Conservation (phyloP, 495 filamentous ascomycete genomes). For the Penicillium nucicola region DNA sequence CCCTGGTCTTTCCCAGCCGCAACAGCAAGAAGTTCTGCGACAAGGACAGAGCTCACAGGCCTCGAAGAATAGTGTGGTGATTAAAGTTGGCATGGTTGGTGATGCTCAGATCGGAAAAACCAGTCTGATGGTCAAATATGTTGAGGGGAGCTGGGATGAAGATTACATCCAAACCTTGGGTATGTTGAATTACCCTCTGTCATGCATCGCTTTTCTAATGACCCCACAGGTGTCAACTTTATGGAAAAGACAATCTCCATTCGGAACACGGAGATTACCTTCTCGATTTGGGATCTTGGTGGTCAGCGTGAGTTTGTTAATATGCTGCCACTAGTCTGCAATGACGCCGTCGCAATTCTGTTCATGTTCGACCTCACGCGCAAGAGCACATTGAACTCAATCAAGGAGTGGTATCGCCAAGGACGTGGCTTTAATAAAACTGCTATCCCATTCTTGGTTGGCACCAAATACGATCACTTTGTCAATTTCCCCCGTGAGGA, state of each 20-base stretch:
- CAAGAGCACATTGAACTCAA: constrained; percentile 96
- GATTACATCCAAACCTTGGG: constrained; percentile 99
- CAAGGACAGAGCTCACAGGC: constrained; percentile 40
- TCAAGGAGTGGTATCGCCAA: constrained; percentile 99
- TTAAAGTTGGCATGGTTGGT: constrained; percentile 99
- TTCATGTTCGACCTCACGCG: constrained; percentile 99
- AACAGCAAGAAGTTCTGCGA: constrained; percentile 42
- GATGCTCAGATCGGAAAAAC: constrained; percentile 99
- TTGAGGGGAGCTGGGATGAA: constrained; percentile 98
- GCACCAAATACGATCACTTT: constrained; percentile 98
- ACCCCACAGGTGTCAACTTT: constrained; percentile 80
- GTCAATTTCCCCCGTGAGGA: constrained; percentile 97
- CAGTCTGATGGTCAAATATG: constrained; percentile 98
- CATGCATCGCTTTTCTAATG: not conserved
- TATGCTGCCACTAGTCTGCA: constrained; percentile 97
- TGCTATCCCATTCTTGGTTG: constrained; percentile 92
- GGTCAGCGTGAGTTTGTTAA: constrained; percentile 99
- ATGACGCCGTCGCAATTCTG: constrained; percentile 95
- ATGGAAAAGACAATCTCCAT: constrained; percentile 99
- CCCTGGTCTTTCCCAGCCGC: constrained; percentile 35
- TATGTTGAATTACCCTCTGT: constrained; percentile 31
- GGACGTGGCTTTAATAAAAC: constrained; percentile 99
- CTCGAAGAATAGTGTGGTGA: constrained; percentile 84
- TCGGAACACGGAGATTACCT: constrained; percentile 99
- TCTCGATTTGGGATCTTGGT: constrained; percentile 98